These are phyloP conservation scores for Monilinia laxa DNA, from an alignment of 2,329 filamentous ascomycete species.

Conservation along the genomic window DNA sequence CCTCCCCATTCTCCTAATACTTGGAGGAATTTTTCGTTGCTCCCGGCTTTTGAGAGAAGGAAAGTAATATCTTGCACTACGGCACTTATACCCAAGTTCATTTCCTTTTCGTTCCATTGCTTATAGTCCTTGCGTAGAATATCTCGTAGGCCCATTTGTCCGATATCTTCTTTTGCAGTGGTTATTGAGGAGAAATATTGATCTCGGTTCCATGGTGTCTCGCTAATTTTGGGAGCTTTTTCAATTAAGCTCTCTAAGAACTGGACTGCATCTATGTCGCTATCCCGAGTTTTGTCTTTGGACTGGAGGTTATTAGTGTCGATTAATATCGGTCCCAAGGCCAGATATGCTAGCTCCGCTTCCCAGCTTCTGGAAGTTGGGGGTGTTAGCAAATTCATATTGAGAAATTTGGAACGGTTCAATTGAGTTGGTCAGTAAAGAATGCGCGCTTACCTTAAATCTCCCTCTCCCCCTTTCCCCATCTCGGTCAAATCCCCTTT, in stretches of 20 bases:
- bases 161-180: conserved; percentile 67
- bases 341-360: conserved; percentile 63
- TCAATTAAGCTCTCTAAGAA: conserved; percentile 55
- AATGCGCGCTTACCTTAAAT: background rate
- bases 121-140: conserved; percentile 84
- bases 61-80: conserved; percentile 63
- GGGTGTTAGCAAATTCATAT: background rate
- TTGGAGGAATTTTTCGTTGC: conserved; percentile 47
- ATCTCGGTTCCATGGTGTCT: conserved; percentile 49
- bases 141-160: conserved; percentile 59
- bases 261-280: conserved; percentile 57
- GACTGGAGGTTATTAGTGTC: conserved; percentile 67
- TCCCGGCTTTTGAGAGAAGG: conserved; percentile 54
- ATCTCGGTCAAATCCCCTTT: conserved; percentile 57
- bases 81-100: conserved; percentile 65
- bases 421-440: background rate
- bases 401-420: background rate
- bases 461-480: conserved; percentile 39
- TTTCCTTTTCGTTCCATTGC: conserved; percentile 61
- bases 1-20: conserved; percentile 53
- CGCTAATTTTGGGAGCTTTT: conserved; percentile 16
- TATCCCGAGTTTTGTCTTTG: conserved; percentile 62
- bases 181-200: conserved; percentile 60
- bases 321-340: conserved; percentile 68
- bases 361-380: conserved; percentile 42